Evolutionary conservation across 1,284 basidiomycete genomes (phyloP), one percentile per base, ranked within the genome.

Genomic region (Ganoderma multipileum): DNA sequence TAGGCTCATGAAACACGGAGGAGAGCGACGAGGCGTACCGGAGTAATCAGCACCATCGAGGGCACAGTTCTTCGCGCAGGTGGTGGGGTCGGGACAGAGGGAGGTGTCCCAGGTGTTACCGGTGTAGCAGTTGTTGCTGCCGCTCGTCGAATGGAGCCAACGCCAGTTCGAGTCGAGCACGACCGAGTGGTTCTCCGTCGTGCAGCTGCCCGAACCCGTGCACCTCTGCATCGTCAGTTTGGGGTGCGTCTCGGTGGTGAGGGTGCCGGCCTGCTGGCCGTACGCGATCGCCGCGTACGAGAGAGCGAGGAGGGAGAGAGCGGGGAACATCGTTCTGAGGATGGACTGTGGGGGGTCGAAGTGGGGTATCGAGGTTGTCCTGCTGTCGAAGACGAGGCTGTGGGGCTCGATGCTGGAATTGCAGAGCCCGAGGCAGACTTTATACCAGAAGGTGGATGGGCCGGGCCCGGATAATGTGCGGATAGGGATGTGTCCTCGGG

Each of bases 1-100:
- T 30, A 6, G 23, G 33, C 28, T 47, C 42, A 36, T 26, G 8
- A 23, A 28, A 20, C 11, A 12, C 16, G 23, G 18, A 30, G 39
- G 1, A 30, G 23, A 41, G 16, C 2, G 4, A 7, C 0, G 23
- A 9, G 39, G 23, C 65, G 78, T 80, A 70, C 79, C 81, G 9
- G 78, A 44, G 77, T 89, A 89, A 78, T 87, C 84, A 33, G 86
- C 87, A 68, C 87, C 87, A 66, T 89, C 87, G 69, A 89, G 77
- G 14, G 86, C 87, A 72, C 87, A 89, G 79, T 86, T 86, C 69
- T 68, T n/a, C 12, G 80, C 78, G 74, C 81, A 83, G n/a, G 79
- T 81, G 20, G 63, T 67, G 44, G 70, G 71, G 70, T 81, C 78
- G 55, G 80, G 78, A 74, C 81, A 83, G 69, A 81, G 73, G 23